Base-by-base conservation (phyloP, 768 basidiomycete genomes). In the Boletus fagicola region DNA sequence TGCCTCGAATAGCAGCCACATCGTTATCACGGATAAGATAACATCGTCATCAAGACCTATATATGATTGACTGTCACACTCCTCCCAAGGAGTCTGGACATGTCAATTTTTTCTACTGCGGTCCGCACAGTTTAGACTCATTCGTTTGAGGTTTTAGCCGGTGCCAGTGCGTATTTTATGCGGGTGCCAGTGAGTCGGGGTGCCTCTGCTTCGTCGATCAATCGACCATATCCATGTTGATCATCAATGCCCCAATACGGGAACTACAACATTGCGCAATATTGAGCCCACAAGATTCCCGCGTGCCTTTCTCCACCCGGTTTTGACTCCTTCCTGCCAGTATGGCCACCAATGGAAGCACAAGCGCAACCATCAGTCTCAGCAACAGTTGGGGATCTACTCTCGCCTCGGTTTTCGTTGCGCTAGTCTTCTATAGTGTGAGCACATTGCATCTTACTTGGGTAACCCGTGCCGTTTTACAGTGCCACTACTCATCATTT, bases 191-290 rank as follows among this genome's bases (percentile, higher is more conserved):
- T n/a, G n/a, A 15, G 24, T 39, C 9, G 2, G 38, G n/a, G 30
- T 20, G 28, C 15, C 4, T 24, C 16, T 12, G 24, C 10, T 12
- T 31, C 22, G n/a, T 24, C 39, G 31, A 36, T 24, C 42, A 51
- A n/a, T n/a, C n/a, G n/a, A n/a, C n/a, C n/a, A n/a, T 50, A 26
- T 63, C 61, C 55, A 53, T 40, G 44, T 15, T 53, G 47, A 65
- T 54, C 54, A 49, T 55, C 59, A 47, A 53, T 48, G 20, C 22
- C 39, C 22, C 30, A 18, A 52, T 44, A 24, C 10, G n/a, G 31
- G 39, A 39, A 40, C 44, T 62, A 67, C 62, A 55, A 66, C 64
- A 54, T 15, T 16, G 26, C 22, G 39, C 24, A 24, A 22, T 6
- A 15, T 35, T 42, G 26, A 40, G 4, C 1, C 24, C 9, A 28